Percentiles rank a stretch among this genome's conserved stretches.
Conservation (phyloP, 768 basidiomycete genomes). For the Termitomyces sp. region DNA sequence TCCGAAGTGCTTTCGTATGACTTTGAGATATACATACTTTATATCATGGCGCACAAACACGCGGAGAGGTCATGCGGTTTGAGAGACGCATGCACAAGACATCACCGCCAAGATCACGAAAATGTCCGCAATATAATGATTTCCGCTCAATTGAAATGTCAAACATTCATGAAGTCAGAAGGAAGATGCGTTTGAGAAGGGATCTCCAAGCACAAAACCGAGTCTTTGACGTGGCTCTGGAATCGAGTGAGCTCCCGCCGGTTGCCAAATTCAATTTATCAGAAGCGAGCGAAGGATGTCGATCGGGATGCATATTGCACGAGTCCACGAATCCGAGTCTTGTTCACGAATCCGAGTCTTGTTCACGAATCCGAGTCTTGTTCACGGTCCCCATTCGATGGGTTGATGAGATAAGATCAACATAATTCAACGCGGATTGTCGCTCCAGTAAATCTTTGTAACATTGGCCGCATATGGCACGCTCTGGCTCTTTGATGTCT, state of each 20-base stretch:
- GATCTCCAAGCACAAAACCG: neutral
- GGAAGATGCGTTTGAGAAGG: neutral
- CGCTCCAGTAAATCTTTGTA: neutral
- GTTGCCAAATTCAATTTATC: neutral
- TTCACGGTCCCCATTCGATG: neutral
- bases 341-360: neutral
- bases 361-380: neutral
- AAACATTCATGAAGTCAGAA: too few relatives aligned
- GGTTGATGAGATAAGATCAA: neutral
- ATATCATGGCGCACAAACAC: neutral
- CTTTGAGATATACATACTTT: neutral
- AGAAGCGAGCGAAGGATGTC: neutral
- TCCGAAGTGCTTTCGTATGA: neutral
- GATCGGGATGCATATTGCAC: neutral
- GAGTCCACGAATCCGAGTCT: neutral
- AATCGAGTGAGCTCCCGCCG: neutral
- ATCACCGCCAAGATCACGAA: neutral
- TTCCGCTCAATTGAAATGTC: neutral
- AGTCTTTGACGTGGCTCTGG: neutral
- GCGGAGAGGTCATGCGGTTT: constrained; percentile 1
- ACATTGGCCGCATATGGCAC: neutral
- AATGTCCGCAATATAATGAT: neutral
- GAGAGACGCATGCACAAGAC: neutral
- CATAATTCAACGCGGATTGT: neutral
- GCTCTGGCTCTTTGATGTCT: neutral